These are phyloP conservation scores for Simplicillium sp. DNA, from an alignment of 2,329 filamentous ascomycete species.

Conservation along the genomic window DNA sequence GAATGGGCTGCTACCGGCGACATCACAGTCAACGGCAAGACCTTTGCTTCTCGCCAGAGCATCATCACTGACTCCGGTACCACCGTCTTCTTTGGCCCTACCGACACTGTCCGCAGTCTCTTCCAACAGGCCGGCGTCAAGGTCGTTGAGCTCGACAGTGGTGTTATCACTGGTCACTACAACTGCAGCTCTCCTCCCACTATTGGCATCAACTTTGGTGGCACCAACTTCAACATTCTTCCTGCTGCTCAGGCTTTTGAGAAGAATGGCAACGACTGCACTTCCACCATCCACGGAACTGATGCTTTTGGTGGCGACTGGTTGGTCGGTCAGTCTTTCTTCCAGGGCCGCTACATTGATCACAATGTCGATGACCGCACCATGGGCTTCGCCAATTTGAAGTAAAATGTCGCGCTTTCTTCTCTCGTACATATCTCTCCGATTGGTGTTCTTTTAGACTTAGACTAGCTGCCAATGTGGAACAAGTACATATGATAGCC, in stretches of 20 bases:
- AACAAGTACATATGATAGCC: too few relatives aligned
- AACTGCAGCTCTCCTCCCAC: constrained; percentile 8
- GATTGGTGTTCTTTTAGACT: too few relatives aligned
- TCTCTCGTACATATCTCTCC: too few relatives aligned
- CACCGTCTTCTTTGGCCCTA: constrained; percentile 11
- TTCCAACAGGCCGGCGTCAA: constrained; percentile 9
- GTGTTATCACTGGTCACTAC: constrained; percentile 10
- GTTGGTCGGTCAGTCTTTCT: constrained; percentile 13
- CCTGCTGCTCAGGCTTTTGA: constrained; percentile 9
- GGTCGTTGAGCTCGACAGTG: constrained; percentile 1
- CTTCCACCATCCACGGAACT: constrained; percentile 9
- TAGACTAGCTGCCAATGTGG: too few relatives aligned
- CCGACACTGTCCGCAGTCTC: constrained; percentile 4
- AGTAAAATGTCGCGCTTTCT: background rate
- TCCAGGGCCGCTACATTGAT: constrained; percentile 13
- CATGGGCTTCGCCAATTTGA: constrained; percentile 11
- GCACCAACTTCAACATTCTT: constrained; percentile 9
- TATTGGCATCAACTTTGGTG: constrained; percentile 9
- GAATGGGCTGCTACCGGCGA: constrained; percentile 8
- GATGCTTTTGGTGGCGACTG: constrained; percentile 8
- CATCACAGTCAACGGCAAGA: constrained; percentile 7
- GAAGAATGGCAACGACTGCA: constrained; percentile 10
- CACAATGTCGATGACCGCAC: constrained; percentile 8
- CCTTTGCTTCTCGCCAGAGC: constrained; percentile 1
- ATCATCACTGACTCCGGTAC: constrained; percentile 11